phyloP scores from a whole-genome alignment of 441 rosid genomes.

The Kokia cookei region DNA sequence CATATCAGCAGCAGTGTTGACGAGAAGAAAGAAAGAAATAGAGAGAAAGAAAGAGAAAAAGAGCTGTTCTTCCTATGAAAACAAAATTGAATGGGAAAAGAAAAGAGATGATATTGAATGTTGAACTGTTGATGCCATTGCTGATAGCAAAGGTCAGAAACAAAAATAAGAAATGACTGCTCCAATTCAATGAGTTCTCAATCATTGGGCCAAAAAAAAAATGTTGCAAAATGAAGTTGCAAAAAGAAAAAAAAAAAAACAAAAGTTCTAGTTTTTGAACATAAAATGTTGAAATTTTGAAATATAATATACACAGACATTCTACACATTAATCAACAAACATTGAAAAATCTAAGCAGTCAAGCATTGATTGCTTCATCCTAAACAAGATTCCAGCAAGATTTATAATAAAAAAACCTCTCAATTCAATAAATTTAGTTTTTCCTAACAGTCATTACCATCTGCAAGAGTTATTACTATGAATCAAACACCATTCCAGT shows the following conservation, averaged over 20 bases:
- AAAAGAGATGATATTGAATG: not conserved
- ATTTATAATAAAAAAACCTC: no score
- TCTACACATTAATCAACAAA: not conserved
- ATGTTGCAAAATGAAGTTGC: not conserved
- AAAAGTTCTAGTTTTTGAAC: not conserved
- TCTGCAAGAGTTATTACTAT: not conserved
- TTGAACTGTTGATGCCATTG: not conserved
- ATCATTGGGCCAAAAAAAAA: conserved; percentile 25
- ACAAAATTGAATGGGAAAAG: not conserved
- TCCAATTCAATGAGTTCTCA: conserved; percentile 10
- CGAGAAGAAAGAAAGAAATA: not conserved
- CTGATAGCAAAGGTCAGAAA: conserved; percentile 14
- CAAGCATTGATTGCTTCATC: no score
- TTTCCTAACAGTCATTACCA: not conserved
- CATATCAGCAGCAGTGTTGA: not conserved
- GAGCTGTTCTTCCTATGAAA: not conserved
- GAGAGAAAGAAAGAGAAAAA: not conserved
- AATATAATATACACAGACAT: not conserved
- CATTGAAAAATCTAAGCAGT: no score
- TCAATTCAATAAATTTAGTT: no score
- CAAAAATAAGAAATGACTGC: conserved; percentile 16
- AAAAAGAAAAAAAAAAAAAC: not conserved
- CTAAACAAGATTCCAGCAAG: no score
- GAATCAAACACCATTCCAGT: not conserved
- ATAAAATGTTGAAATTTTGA: not conserved